Evolutionary conservation across 768 basidiomycete species (phyloP).

Genomic region (Suillus discolor): DNA sequence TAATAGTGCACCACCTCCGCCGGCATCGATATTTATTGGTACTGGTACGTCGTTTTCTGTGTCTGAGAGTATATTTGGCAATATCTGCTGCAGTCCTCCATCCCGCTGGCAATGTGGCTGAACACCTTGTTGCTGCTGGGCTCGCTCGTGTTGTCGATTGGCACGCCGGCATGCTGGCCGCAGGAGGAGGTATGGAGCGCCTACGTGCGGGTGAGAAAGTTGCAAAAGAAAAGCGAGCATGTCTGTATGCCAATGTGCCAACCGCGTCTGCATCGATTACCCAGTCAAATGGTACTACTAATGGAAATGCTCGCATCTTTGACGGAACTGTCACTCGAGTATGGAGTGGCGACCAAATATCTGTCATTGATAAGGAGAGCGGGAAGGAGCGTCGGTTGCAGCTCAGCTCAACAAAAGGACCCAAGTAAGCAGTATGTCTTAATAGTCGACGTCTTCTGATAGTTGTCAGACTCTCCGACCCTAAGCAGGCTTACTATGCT

Average conservation of each 20-base stretch:
- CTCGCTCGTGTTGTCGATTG: conserved; percentile 93
- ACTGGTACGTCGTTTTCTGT: conserved; percentile 49
- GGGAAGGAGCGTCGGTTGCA: conserved; percentile 82
- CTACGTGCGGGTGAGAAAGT: conserved; percentile 80
- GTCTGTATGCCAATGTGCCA: conserved; percentile 65
- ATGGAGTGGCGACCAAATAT: conserved; percentile 93
- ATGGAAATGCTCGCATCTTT: conserved; percentile 56
- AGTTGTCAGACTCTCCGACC: conserved; percentile 68
- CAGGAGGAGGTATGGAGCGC: conserved; percentile 82
- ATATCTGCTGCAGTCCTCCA: conserved; percentile 61
- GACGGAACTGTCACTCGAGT: conserved; percentile 84
- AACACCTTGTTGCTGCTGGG: conserved; percentile 81
- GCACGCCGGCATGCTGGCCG: conserved; percentile 95
- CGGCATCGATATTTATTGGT: conserved; percentile 89
- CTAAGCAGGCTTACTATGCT: conserved; percentile 85
- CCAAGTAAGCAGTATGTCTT: conserved; percentile 56
- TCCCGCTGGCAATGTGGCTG: conserved; percentile 93
- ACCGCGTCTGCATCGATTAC: conserved; percentile 36
- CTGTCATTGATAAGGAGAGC: conserved; percentile 71
- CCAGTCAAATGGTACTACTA: conserved; percentile 49
- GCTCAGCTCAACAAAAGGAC: conserved; percentile 85
- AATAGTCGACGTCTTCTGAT: conserved; percentile 9
- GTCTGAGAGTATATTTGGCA: background rate
- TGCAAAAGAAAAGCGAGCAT: conserved; percentile 75
- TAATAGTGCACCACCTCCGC: conserved; percentile 51